These are phyloP conservation scores for Neodidymelliopsis sp. DNA, from an alignment of 2,329 filamentous ascomycete genomes.

Conservation along the genomic window DNA sequence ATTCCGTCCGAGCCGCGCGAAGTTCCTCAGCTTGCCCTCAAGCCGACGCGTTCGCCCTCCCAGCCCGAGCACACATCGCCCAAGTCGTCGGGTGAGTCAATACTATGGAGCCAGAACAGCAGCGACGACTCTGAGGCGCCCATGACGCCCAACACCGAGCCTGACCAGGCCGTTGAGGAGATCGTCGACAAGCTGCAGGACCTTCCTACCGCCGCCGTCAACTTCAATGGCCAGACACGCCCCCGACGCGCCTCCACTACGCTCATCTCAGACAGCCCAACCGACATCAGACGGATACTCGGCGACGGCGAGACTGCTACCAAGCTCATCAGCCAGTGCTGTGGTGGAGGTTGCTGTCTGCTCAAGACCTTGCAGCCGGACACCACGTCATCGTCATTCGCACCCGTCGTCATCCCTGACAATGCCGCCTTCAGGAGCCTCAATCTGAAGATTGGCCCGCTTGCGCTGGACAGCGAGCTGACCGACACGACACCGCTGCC, in stretches of 20 bases:
- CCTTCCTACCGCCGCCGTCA: slow-evolving; percentile 46
- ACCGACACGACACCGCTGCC: slow-evolving; percentile 77
- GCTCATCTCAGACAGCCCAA: slow-evolving; percentile 66
- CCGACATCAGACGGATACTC: slow-evolving; percentile 65
- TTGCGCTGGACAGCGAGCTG: slow-evolving; percentile 74
- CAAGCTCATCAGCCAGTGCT: slow-evolving; percentile 68
- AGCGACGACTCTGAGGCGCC: slow-evolving; percentile 53
- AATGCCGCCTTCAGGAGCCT: slow-evolving; percentile 86
- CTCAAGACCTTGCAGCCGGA: slow-evolving; percentile 62
- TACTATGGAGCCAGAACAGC: slow-evolving; percentile 52
- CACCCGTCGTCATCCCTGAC: slow-evolving; percentile 68
- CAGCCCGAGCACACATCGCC: slow-evolving; percentile 47
- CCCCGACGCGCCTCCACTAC: slow-evolving; percentile 72
- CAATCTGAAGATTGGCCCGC: slow-evolving; percentile 75
- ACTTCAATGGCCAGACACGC: slow-evolving; percentile 46
- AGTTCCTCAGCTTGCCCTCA: slow-evolving; percentile 41
- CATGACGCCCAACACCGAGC: slow-evolving; percentile 55
- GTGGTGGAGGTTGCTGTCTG: slow-evolving; percentile 71
- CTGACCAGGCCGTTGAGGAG: slow-evolving; percentile 52
- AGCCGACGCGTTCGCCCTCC: slow-evolving; percentile 23
- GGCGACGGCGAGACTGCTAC: slow-evolving; percentile 64
- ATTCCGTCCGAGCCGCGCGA: slow-evolving; percentile 53
- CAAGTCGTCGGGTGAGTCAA: slow-evolving; percentile 51
- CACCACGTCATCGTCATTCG: slow-evolving; percentile 52
- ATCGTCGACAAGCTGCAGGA: slow-evolving; percentile 51